A percentile compares a stretch with the other conserved stretches of the same genome.
Conservation (phyloP, 495 filamentous ascomycete genomes). For the Umbilicaria muhlenbergii region DNA sequence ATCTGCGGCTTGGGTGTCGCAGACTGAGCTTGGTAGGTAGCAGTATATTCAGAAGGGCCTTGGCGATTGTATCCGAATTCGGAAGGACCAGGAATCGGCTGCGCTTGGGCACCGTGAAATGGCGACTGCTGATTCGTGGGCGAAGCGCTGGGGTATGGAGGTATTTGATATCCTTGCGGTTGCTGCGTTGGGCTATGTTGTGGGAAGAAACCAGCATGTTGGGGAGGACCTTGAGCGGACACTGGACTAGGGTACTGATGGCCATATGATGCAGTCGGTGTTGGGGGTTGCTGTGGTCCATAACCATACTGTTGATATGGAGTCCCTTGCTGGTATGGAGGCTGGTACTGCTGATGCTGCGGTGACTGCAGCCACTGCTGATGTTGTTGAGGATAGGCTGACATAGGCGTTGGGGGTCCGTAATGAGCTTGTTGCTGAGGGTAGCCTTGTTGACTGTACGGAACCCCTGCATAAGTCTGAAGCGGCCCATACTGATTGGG, state of each 20-base stretch:
- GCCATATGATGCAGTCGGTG: neutral
- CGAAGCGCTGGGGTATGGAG: neutral
- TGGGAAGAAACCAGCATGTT: neutral
- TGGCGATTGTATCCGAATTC: neutral
- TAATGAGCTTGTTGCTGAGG: constrained; percentile 12
- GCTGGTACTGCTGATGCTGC: constrained; percentile 7
- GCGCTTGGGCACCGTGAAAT: neutral
- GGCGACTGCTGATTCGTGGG: neutral
- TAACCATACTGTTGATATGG: constrained; percentile 21
- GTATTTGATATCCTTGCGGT: neutral
- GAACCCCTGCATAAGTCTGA: constrained; percentile 9
- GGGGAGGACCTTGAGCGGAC: constrained; percentile 1
- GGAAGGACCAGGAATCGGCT: neutral
- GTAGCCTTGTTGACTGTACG: constrained; percentile 7
- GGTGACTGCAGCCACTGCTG: constrained; percentile 7
- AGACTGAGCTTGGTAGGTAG: constrained; percentile 1
- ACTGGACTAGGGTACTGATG: constrained; percentile 3
- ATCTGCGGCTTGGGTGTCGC: neutral
- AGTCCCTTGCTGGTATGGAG: constrained; percentile 5
- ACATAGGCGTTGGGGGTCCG: constrained; percentile 10
- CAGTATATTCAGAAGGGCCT: neutral
- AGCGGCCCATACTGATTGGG: constrained; percentile 10
- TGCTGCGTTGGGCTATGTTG: neutral
- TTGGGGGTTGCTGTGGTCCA: constrained; percentile 29
- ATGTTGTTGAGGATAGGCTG: constrained; percentile 10